Evolutionary conservation across 495 filamentous ascomycete genomes (phyloP).

Genomic region (Pseudomonodictys pantanalensis): DNA sequence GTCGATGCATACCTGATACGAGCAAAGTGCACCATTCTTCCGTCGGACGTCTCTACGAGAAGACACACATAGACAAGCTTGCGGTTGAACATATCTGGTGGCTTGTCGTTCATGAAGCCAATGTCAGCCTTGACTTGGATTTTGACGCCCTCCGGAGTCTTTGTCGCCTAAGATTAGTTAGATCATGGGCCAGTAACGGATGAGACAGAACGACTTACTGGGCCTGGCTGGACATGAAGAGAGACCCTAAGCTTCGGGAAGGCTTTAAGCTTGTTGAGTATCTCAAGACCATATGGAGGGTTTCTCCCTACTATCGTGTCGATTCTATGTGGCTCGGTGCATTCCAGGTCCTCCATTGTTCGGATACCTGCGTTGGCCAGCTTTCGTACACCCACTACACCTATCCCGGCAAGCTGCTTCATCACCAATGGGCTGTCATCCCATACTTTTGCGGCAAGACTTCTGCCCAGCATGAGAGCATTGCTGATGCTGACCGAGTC

Average conservation of each 20-base stretch:
- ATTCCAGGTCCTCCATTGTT: constrained; percentile 67
- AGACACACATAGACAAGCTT: constrained; percentile 68
- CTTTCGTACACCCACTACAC: constrained; percentile 72
- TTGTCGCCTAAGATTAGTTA: constrained; percentile 36
- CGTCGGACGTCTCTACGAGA: constrained; percentile 72
- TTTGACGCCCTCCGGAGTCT: constrained; percentile 47
- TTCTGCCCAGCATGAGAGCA: constrained; percentile 75
- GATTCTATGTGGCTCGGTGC: constrained; percentile 65
- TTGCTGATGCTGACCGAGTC: constrained; percentile 66
- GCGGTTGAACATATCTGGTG: constrained; percentile 58
- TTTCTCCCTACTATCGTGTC: constrained; percentile 75
- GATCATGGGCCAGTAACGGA: not conserved
- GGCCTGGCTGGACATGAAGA: constrained; percentile 49
- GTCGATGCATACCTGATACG: constrained; percentile 54
- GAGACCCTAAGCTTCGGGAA: constrained; percentile 74
- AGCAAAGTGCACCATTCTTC: constrained; percentile 71
- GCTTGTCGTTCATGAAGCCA: constrained; percentile 67
- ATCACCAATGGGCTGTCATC: constrained; percentile 81
- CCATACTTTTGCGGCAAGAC: constrained; percentile 78
- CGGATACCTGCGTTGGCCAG: constrained; percentile 68
- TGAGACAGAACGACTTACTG: constrained; percentile 39
- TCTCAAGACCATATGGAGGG: constrained; percentile 74
- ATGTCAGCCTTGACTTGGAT: constrained; percentile 66
- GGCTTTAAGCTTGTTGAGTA: constrained; percentile 59
- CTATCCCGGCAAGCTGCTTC: constrained; percentile 82